These are phyloP conservation scores for Picea abies DNA, from an alignment of 83 land plant species.

Conservation along the genomic window DNA sequence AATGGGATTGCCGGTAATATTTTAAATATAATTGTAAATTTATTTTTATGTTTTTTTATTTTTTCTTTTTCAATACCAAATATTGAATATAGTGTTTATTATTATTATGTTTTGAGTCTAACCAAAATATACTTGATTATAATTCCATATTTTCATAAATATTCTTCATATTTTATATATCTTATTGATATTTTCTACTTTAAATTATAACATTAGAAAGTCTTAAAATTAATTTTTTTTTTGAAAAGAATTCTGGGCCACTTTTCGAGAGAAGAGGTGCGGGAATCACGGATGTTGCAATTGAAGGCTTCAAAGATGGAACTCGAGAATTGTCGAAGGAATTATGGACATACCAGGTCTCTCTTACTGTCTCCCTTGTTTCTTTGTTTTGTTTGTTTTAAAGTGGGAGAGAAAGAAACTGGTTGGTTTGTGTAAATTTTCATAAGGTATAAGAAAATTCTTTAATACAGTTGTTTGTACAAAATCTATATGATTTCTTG, in stretches of 20 bases:
- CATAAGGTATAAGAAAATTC: too few relatives aligned
- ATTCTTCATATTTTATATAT: background rate
- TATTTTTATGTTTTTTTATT: background rate
- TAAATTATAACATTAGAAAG: background rate
- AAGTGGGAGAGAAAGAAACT: constrained; percentile 14
- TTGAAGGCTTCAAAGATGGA: constrained; percentile 19
- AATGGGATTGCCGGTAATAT: too few relatives aligned
- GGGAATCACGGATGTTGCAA: constrained; percentile 19
- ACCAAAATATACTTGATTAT: background rate
- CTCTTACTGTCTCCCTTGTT: too few relatives aligned
- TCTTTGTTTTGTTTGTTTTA: too few relatives aligned
- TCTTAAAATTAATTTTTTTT: background rate
- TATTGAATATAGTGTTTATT: background rate
- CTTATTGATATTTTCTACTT: background rate
- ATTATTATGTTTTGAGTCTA: background rate
- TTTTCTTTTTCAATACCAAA: background rate
- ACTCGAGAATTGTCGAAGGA: too few relatives aligned
- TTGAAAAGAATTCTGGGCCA: constrained; percentile 32
- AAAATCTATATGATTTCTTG: too few relatives aligned
- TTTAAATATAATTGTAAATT: too few relatives aligned
- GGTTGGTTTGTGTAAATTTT: too few relatives aligned
- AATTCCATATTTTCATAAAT: background rate
- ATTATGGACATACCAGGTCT: too few relatives aligned
- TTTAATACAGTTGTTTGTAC: too few relatives aligned
- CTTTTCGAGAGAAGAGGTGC: constrained; percentile 34